A percentile compares a stretch with the other conserved stretches of the same genome.
These are phyloP conservation scores for Cladophialophora bantiana DNA, from an alignment of 2,329 filamentous ascomycete genomes.

Conservation along the genomic window DNA sequence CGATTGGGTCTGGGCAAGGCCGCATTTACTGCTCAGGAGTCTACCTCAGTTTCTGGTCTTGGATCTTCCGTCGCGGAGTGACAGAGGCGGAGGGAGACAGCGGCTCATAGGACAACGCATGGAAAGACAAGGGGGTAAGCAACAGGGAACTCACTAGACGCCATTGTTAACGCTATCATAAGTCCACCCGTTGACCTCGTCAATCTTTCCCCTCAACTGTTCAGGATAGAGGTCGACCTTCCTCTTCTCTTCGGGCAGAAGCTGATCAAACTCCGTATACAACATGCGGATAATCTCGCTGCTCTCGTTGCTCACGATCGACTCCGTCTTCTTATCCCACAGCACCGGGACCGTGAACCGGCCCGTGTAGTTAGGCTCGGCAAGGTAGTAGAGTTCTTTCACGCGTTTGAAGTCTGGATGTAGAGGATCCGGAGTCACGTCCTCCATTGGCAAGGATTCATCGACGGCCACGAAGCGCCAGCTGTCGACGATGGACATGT, in stretches of 20 bases:
- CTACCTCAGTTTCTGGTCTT: not conserved
- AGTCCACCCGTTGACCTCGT: slow-evolving; percentile 76
- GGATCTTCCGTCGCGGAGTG: not conserved
- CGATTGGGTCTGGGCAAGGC: slow-evolving; percentile 77
- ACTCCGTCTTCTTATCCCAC: slow-evolving; percentile 76
- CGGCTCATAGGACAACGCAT: too few species aligned
- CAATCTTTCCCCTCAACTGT: slow-evolving; percentile 67
- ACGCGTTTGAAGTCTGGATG: slow-evolving; percentile 71
- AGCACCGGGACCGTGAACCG: slow-evolving; percentile 83
- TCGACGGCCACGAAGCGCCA: slow-evolving; percentile 77
- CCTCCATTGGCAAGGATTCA: slow-evolving; percentile 64
- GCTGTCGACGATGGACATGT: slow-evolving; percentile 58
- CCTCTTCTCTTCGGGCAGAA: slow-evolving; percentile 64
- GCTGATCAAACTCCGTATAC: slow-evolving; percentile 73
- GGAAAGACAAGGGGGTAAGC: not conserved
- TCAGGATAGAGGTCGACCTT: slow-evolving; percentile 69
- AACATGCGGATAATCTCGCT: slow-evolving; percentile 87
- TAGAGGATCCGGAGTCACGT: slow-evolving; percentile 55
- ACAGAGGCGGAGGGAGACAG: not conserved
- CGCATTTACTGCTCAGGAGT: slow-evolving; percentile 58
- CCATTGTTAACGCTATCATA: slow-evolving; percentile 67
- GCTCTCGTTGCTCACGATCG: slow-evolving; percentile 85
- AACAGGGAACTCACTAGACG: slow-evolving; percentile 36
- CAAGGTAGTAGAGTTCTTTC: slow-evolving; percentile 75
- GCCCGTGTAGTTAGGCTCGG: slow-evolving; percentile 70